Conservation (phyloP, 2,329 filamentous ascomycete genomes). For the Fusarium sp. region DNA sequence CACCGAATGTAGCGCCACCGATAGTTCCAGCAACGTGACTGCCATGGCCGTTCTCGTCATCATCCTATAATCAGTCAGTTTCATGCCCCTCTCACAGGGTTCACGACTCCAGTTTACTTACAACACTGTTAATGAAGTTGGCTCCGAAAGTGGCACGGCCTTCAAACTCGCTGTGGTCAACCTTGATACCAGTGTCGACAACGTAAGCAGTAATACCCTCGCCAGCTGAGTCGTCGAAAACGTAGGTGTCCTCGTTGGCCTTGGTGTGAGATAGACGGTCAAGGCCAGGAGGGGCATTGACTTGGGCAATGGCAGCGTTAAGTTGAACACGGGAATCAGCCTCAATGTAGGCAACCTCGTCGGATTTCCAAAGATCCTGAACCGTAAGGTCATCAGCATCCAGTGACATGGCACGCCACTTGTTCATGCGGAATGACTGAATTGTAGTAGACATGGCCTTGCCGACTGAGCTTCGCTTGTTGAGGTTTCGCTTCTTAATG, state of each 20-base stretch:
- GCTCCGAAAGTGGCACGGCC: conserved; percentile 64
- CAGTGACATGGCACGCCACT: conserved; percentile 65
- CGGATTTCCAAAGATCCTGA: conserved; percentile 58
- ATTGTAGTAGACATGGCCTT: conserved; percentile 60
- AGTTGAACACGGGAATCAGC: conserved; percentile 62
- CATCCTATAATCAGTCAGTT: conserved; percentile 49
- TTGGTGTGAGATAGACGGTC: conserved; percentile 62
- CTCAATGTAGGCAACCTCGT: conserved; percentile 65
- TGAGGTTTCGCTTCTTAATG: conserved; percentile 67
- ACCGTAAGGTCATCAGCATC: conserved; percentile 64
- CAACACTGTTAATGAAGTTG: conserved; percentile 61
- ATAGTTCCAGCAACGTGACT: conserved; percentile 73
- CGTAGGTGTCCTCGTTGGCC: conserved; percentile 47
- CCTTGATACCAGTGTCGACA: conserved; percentile 72
- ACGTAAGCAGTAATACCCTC: conserved; percentile 70
- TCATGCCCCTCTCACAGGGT: not conserved
- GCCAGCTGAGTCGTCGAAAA: conserved; percentile 65
- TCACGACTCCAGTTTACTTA: conserved; percentile 47
- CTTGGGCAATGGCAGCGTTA: conserved; percentile 60
- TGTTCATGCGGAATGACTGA: conserved; percentile 58
- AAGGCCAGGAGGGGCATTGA: conserved; percentile 64
- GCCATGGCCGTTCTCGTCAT: conserved; percentile 71
- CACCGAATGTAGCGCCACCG: conserved; percentile 69
- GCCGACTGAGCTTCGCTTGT: conserved; percentile 61
- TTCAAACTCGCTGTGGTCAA: conserved; percentile 66